Base-by-base conservation (phyloP, 2,329 filamentous ascomycete species). In the Penicillium decumbens region DNA sequence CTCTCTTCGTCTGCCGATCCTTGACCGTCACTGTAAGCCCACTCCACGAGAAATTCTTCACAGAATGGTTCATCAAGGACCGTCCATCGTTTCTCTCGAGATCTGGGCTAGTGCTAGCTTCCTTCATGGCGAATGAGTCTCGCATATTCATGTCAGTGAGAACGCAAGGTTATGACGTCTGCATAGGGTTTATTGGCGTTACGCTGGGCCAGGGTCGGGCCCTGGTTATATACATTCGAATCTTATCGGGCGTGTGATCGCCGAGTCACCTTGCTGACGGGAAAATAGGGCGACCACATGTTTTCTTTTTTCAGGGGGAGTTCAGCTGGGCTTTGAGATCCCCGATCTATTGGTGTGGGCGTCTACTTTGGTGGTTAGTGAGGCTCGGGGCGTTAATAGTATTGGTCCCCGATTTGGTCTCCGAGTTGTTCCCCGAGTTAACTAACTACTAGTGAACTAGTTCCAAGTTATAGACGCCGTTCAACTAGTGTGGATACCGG, bases 21-120 rank as follows among this genome's bases (percentile, higher is more conserved):
- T 88, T 87, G 56, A 92, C 86, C 0, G 78, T 83, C 41, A 91
- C 87, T 0, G 77, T 83, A 43, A 90, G 73, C 46, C 78, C 74
- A 41, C 76, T 73, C 87, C 88, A 92, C 3, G 80, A 76, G 56
- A 89, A 81, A 58, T 70, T 81, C 25, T 77, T 73, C 35, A 91
- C 81, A 0, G 78, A 79, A 13, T 78, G 77, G 69, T 90, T 90
- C 53, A 58, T 60, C 28, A 72, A 54, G 41, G 69, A 71, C 29
- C 59, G 54, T 18, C 61, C 54, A 6, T 61, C 62, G 49, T 65
- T 64, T 6, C 55, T 54, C 43, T 71, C 68, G 24, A 70, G 50
- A 43, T 70, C 68, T 13, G 67, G 51, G 41, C 67, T 64, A 12
- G 47, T 43, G 30, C 39, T 50, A 7, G 44, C 29, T 24, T 38